Percentiles rank a stretch among this genome's conserved stretches.
Conservation (phyloP, 768 basidiomycete species). For the Daedalea quercina region DNA sequence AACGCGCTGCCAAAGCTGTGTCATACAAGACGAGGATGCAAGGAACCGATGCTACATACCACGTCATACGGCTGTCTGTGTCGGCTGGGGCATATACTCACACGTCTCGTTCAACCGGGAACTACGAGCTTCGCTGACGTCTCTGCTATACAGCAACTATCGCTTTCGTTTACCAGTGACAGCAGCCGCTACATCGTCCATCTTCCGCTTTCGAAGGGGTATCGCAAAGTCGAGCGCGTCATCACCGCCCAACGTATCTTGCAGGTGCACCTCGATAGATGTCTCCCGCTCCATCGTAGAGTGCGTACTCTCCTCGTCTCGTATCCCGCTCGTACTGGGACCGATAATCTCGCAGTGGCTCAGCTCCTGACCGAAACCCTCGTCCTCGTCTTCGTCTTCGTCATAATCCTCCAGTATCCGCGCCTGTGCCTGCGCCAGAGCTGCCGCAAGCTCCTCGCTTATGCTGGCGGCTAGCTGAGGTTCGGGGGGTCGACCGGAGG, state of each 20-base stretch:
- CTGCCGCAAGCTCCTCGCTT: constrained; percentile 74
- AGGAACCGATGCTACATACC: too few relatives aligned
- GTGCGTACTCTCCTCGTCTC: constrained; percentile 19
- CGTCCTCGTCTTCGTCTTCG: constrained; percentile 52
- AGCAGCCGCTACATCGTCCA: constrained; percentile 38
- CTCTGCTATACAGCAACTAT: constrained; percentile 25
- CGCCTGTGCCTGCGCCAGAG: constrained; percentile 68
- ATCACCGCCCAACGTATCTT: constrained; percentile 32
- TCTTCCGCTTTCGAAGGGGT: constrained; percentile 63
- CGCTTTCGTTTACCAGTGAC: constrained; percentile 61
- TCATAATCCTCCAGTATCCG: constrained; percentile 53
- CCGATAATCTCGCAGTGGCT: constrained; percentile 38
- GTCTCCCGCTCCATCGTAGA: constrained; percentile 4
- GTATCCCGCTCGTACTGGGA: constrained; percentile 58
- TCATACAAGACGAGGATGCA: too few relatives aligned
- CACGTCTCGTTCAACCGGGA: neutral
- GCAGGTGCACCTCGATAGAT: constrained; percentile 14
- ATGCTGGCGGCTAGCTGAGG: constrained; percentile 62
- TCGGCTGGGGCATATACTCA: neutral
- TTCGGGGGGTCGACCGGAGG: constrained; percentile 31
- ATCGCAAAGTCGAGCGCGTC: constrained; percentile 65
- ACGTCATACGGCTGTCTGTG: too few relatives aligned
- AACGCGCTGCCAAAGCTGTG: too few relatives aligned
- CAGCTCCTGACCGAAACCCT: constrained; percentile 32
- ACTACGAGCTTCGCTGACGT: neutral